Conservation (phyloP, 2,329 filamentous ascomycete species). For the Allantophomopsis cytisporea region DNA sequence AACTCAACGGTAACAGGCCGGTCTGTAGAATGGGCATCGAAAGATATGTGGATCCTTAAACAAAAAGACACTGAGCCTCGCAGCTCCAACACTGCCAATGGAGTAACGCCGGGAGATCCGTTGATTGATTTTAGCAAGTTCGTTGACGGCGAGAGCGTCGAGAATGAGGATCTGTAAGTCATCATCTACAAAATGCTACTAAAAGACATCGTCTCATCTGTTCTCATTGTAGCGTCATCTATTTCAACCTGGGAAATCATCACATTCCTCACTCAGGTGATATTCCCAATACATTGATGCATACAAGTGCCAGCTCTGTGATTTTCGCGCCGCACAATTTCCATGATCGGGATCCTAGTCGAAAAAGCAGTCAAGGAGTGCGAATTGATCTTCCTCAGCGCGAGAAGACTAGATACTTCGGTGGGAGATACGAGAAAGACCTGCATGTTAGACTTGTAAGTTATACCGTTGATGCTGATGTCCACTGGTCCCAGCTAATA, state of each 20-base stretch:
- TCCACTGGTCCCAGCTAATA: too few species aligned
- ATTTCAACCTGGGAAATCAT: conserved; percentile 42
- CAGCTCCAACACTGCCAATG: conserved; percentile 29
- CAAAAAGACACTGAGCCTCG: conserved; percentile 38
- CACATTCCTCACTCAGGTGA: conserved; percentile 40
- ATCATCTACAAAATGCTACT: neutral
- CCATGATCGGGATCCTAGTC: conserved; percentile 1
- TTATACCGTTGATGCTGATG: neutral
- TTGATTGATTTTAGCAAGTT: conserved; percentile 35
- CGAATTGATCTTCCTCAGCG: neutral
- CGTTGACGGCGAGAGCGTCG: conserved; percentile 27
- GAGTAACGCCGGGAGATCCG: conserved; percentile 29
- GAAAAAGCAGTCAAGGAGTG: conserved; percentile 1
- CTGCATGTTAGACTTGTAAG: conserved; percentile 1
- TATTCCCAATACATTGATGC: conserved; percentile 34
- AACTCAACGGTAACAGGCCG: conserved; percentile 31
- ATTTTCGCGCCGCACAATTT: conserved; percentile 3
- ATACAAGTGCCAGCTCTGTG: conserved; percentile 2
- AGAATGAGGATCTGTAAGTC: conserved; percentile 22
- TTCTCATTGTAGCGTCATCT: conserved; percentile 24
- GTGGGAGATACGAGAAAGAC: conserved; percentile 1
- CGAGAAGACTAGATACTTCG: conserved; percentile 1
- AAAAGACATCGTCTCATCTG: conserved; percentile 8
- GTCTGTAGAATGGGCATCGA: conserved; percentile 31
- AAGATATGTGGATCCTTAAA: conserved; percentile 34